phyloP scores from a whole-genome alignment of 2,329 filamentous ascomycete species.

The Penicillium sp. region DNA sequence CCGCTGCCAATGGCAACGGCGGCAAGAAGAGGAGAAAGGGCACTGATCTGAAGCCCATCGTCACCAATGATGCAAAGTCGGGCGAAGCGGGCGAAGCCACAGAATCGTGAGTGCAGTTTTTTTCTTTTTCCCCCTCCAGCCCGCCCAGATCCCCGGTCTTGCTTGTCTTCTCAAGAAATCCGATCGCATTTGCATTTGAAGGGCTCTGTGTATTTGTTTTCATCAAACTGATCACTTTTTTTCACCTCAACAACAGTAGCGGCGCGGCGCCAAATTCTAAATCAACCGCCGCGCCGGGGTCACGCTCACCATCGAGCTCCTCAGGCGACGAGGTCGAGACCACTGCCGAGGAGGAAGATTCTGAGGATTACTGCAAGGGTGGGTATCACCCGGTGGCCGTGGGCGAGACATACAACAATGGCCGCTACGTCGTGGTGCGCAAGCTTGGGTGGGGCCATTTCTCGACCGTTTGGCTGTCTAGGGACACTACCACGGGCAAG shows the following conservation, averaged over 20 bases:
- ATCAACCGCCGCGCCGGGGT: conserved; percentile 57
- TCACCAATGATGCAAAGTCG: conserved; percentile 61
- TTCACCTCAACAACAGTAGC: not conserved
- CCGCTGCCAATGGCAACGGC: conserved; percentile 56
- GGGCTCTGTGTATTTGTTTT: not conserved
- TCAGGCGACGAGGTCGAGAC: conserved; percentile 86
- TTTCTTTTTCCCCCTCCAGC: not conserved
- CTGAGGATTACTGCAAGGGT: conserved; percentile 98
- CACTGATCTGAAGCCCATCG: conserved; percentile 65
- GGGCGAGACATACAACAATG: conserved; percentile 96
- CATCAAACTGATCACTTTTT: not conserved
- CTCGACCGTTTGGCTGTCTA: conserved; percentile 86
- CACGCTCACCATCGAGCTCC: conserved; percentile 73
- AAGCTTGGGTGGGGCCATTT: conserved; percentile 99
- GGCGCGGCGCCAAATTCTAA: conserved; percentile 22
- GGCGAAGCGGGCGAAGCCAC: conserved; percentile 46
- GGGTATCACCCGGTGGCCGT: conserved; percentile 95
- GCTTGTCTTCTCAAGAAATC: not conserved
- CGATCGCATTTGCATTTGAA: not conserved
- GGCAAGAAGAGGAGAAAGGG: conserved; percentile 68
- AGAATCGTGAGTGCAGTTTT: conserved; percentile 40
- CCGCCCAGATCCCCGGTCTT: not conserved
- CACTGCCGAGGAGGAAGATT: conserved; percentile 97
- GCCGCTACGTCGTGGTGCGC: conserved; percentile 92
- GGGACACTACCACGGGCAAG: conserved; percentile 85